Conservation (phyloP, 2,329 filamentous ascomycete genomes). For the Talaromyces sp. region DNA sequence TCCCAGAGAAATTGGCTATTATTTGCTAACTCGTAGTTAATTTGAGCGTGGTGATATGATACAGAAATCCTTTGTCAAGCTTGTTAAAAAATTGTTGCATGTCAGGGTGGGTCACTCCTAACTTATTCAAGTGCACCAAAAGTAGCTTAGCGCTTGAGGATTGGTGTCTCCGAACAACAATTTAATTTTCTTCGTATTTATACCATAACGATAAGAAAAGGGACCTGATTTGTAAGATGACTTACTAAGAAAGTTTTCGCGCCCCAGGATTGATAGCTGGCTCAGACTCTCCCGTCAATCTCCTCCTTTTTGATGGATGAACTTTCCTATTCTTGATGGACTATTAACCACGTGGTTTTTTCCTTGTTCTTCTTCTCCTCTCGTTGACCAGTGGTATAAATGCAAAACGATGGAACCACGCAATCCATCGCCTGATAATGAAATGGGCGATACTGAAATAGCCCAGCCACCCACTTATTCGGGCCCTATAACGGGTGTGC, state of each 20-base stretch:
- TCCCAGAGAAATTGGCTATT: too few relatives aligned
- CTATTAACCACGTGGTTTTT: not conserved
- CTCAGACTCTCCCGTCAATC: not conserved
- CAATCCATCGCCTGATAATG: not conserved
- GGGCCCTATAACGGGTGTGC: slow-evolving; percentile 34
- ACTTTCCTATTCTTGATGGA: too few relatives aligned
- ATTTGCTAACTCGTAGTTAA: too few relatives aligned
- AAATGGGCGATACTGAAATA: not conserved
- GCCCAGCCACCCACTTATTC: not conserved
- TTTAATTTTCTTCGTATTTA: not conserved
- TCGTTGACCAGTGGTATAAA: not conserved
- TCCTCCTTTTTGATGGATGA: not conserved
- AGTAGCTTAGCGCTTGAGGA: not conserved
- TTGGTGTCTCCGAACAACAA: not conserved
- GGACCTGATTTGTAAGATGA: not conserved
- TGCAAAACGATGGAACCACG: not conserved
- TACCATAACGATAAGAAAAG: too few relatives aligned
- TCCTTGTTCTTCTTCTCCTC: not conserved
- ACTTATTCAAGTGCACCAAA: not conserved
- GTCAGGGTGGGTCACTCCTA: too few relatives aligned
- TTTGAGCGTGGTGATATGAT: too few relatives aligned
- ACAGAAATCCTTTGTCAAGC: too few relatives aligned
- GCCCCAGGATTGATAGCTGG: not conserved
- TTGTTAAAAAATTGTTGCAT: too few relatives aligned
- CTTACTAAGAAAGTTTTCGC: not conserved